Base-by-base conservation (phyloP, 805 yeast species). In the Myxozyma neotropica region DNA sequence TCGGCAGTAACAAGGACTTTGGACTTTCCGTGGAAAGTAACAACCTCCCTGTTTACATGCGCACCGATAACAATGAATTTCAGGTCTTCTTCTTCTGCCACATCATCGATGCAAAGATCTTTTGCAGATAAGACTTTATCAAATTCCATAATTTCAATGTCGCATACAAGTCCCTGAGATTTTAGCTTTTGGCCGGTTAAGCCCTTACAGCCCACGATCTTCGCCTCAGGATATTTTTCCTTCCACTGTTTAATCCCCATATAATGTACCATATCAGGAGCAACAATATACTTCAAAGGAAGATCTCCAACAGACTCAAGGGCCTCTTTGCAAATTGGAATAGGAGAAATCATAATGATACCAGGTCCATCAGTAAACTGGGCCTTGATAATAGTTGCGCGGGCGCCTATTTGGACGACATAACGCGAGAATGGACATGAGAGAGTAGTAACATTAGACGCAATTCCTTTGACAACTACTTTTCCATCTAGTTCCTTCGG, bases 231-330 rank as follows among this genome's bases (percentile, higher is more conserved):
- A 69, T 74, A 78, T 55, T 73, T 71, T 19, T 76, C 74, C 68
- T 81, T 80, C 72, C 85, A 81, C 13, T 80, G 78, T 26, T 71
- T 68, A 12, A 85, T 81, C 2, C 86, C 88, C 82, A 86, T 73
- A 0, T 87, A 83, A 68, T 86, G 91, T 63, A 83, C 87, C 33
- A 64, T 68, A 67, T 86, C 88, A 1, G 90, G 89, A 48, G 86
- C 77, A 43, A 87, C 76, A 38, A 84, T 74, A 62, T 70, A 71
- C 44, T 58, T 66, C 39, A 71, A 70, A 1, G 63, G 52, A 10
- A 58, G 33, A 26, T 35, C 57, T 19, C 47, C 61, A 15, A 58
- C 23, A 6, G 44, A 43, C 13, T 15, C 38, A 4, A 35, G 45
- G 15, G 48, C 15, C 23, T 31, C 44, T 1, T 42, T 50, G 38